These are phyloP conservation scores for Jaltomata sinuosa DNA, from an alignment of 257 asterid species.

Conservation along the genomic window DNA sequence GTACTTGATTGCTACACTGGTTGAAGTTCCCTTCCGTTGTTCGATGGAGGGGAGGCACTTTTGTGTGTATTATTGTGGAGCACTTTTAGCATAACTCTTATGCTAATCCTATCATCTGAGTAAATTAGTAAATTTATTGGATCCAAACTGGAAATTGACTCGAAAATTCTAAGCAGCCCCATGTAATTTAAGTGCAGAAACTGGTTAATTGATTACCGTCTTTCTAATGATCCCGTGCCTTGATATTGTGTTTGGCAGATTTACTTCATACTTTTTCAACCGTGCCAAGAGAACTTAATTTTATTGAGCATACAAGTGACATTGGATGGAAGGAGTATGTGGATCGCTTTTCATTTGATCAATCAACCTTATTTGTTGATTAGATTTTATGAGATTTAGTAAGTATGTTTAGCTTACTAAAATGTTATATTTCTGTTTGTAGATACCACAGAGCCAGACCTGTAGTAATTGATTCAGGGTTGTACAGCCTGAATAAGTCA, in stretches of 20 bases:
- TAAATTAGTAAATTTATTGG: not conserved
- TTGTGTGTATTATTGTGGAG: not conserved
- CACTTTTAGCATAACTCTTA: not conserved
- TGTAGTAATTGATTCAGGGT: slow-evolving; percentile 66
- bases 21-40: not conserved
- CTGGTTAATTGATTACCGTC: not conserved
- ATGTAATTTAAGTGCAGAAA: not conserved
- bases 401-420: slow-evolving; percentile 1
- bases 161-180: not conserved
- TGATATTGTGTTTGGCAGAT: slow-evolving; percentile 25
- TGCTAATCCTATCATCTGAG: not conserved
- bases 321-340: slow-evolving; percentile 78
- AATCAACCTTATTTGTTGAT: not conserved
- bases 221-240: not conserved
- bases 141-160: not conserved
- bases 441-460: slow-evolving; percentile 70
- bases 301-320: slow-evolving; percentile 69
- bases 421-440: not conserved
- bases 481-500: slow-evolving; percentile 53
- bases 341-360: not conserved
- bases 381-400: not conserved
- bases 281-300: slow-evolving; percentile 61
- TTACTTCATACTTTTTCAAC: slow-evolving; percentile 54
- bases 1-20: not conserved
- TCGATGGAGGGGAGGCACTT: not conserved